Conservation (phyloP, 257 asterid genomes). For the Voacanga thouarsii region DNA sequence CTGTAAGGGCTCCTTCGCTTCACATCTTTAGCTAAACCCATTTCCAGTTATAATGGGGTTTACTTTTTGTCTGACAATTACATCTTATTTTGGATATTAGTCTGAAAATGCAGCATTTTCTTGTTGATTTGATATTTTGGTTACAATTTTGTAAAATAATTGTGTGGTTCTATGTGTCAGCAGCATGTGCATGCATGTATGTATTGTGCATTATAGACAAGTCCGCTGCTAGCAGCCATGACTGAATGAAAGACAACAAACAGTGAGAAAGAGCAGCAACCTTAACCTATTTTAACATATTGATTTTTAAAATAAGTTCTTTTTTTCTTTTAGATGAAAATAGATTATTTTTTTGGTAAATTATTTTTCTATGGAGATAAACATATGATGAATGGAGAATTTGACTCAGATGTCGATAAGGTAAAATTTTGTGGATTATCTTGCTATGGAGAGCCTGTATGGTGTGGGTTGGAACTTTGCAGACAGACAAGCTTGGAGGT, state of each 20-base stretch:
- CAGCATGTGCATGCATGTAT: neutral
- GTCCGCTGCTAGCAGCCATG: neutral
- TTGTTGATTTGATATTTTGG: neutral
- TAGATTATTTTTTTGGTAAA: neutral
- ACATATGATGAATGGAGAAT: neutral
- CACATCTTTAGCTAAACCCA: neutral
- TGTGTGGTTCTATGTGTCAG: neutral
- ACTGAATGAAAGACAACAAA: neutral
- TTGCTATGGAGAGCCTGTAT: neutral
- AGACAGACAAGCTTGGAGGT: neutral
- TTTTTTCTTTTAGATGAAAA: neutral
- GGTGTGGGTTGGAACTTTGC: neutral
- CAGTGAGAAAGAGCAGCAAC: neutral
- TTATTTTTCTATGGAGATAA: neutral
- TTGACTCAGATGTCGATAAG: neutral
- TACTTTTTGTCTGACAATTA: neutral
- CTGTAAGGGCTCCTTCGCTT: conserved; percentile 26
- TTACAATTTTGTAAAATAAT: neutral
- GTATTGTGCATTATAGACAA: neutral
- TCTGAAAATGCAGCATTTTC: neutral
- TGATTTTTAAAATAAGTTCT: neutral
- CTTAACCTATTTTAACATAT: neutral
- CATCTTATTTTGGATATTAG: neutral
- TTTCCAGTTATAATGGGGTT: neutral
- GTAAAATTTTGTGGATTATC: neutral